These are phyloP conservation scores for Pleurozium schreberi DNA, from an alignment of 225 moss, liverwort and hornwort genomes.

Conservation along the genomic window DNA sequence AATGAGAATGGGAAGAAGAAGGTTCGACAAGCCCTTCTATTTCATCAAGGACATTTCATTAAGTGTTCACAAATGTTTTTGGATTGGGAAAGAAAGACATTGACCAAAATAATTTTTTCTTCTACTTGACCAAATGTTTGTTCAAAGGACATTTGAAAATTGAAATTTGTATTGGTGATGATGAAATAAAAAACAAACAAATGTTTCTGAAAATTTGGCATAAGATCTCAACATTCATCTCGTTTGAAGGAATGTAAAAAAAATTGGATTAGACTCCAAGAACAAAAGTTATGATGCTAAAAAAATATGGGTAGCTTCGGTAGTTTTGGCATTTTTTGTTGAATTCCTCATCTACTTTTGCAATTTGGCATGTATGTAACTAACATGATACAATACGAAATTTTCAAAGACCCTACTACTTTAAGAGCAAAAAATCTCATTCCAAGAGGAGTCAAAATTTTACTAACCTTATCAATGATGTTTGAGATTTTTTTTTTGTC, in stretches of 20 bases:
- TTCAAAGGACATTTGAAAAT: not conserved
- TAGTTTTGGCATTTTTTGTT: too few relatives aligned
- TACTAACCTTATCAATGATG: fast-evolving
- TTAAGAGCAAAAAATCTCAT: not conserved
- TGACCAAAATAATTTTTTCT: too few relatives aligned
- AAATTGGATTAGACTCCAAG: fast-evolving
- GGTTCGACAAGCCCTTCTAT: not conserved
- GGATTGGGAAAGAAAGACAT: not conserved
- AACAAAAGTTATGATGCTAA: fast-evolving
- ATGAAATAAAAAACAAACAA: not conserved
- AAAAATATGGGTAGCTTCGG: not conserved
- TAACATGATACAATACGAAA: not conserved
- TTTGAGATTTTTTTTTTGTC: not conserved
- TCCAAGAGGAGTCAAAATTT: not conserved
- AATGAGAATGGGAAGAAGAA: not conserved
- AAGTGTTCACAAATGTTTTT: not conserved
- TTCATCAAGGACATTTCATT: not conserved
- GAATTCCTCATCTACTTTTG: fast-evolving
- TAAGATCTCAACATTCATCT: not conserved
- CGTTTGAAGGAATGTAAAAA: fast-evolving
- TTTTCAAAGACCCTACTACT: not conserved
- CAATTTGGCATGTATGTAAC: not conserved
- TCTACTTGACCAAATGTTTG: fast-evolving
- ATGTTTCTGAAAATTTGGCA: not conserved
- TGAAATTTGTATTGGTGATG: fast-evolving